A percentile compares a stretch with the other conserved stretches of the same genome.
Conservation (phyloP, 2,329 filamentous ascomycete species). For the Cytospora piceae region DNA sequence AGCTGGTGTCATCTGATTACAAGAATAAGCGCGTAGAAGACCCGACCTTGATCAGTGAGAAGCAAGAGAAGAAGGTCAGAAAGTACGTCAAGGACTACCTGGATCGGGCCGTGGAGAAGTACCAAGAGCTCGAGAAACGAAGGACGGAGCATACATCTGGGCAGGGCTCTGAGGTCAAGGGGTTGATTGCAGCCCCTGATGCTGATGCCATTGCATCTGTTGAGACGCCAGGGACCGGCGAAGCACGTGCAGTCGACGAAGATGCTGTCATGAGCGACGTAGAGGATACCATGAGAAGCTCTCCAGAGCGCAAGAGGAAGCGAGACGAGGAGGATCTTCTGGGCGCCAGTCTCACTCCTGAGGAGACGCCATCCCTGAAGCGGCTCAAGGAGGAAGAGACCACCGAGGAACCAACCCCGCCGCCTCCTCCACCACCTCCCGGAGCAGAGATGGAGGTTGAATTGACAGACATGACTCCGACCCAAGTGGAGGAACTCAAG, state of each 20-base stretch:
- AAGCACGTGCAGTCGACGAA: constrained; percentile 39
- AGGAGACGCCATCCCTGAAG: constrained; percentile 61
- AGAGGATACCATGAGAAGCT: constrained; percentile 51
- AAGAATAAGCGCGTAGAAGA: constrained; percentile 86
- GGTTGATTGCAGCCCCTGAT: constrained; percentile 17
- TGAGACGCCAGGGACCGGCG: constrained; percentile 32
- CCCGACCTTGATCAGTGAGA: constrained; percentile 73
- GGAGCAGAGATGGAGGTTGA: constrained; percentile 47
- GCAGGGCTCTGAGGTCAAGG: constrained; percentile 34
- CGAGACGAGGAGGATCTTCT: constrained; percentile 49
- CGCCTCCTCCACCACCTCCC: constrained; percentile 51
- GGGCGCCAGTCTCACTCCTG: constrained; percentile 52
- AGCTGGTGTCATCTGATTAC: constrained; percentile 88
- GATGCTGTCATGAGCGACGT: constrained; percentile 47
- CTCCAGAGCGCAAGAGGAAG: constrained; percentile 67
- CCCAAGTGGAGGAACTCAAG: constrained; percentile 55
- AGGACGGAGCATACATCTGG: constrained; percentile 51
- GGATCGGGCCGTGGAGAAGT: constrained; percentile 82
- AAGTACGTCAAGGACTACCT: constrained; percentile 83
- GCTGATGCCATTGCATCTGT: constrained; percentile 31
- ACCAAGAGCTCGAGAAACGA: constrained; percentile 66
- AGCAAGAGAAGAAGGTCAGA: constrained; percentile 81
- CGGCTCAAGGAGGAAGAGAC: constrained; percentile 53
- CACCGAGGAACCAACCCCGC: constrained; percentile 40
- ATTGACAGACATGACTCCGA: constrained; percentile 49